Conservation (phyloP, 192 early-diverging fungal genomes). For the Borealophlyctis nickersoniae region DNA sequence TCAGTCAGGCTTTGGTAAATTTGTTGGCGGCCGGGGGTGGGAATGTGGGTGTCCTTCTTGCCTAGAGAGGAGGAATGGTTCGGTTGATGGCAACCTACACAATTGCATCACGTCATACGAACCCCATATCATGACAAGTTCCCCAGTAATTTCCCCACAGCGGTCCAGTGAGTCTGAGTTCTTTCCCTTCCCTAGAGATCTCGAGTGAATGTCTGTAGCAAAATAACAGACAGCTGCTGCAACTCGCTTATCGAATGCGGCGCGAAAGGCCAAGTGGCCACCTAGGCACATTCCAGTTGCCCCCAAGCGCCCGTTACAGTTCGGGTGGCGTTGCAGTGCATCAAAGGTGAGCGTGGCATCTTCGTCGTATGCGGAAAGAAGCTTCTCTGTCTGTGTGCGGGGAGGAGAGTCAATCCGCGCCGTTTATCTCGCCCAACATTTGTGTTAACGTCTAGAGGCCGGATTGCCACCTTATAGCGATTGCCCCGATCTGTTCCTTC, state of each 20-base stretch:
- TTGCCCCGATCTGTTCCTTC: constrained; percentile 60
- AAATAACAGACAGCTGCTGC: constrained; percentile 56
- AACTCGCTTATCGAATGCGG: constrained; percentile 57
- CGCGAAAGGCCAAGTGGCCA: not conserved
- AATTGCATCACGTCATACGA: constrained; percentile 9
- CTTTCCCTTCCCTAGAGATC: constrained; percentile 48
- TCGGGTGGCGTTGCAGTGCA: constrained; percentile 43
- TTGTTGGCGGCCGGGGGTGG: constrained; percentile 48
- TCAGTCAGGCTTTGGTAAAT: constrained; percentile 56
- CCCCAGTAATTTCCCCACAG: constrained; percentile 51
- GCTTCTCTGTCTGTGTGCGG: constrained; percentile 48
- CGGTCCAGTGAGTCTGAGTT: constrained; percentile 45
- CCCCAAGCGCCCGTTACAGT: constrained; percentile 52
- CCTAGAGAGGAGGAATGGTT: constrained; percentile 16
- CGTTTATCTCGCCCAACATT: no score
- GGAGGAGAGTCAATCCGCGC: no score
- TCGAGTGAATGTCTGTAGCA: constrained; percentile 64
- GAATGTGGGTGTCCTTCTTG: constrained; percentile 65
- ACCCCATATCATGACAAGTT: constrained; percentile 63
- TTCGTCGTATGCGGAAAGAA: constrained; percentile 54
- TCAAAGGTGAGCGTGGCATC: constrained; percentile 56
- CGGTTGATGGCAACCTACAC: not conserved
- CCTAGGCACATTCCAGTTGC: not conserved
- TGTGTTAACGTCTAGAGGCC: no score
- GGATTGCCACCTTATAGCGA: constrained; percentile 46